Evolutionary conservation across 2,329 filamentous ascomycete genomes (phyloP), one percentile per base, ranked within the genome.

Genomic region (Aureobasidium sp.): DNA sequence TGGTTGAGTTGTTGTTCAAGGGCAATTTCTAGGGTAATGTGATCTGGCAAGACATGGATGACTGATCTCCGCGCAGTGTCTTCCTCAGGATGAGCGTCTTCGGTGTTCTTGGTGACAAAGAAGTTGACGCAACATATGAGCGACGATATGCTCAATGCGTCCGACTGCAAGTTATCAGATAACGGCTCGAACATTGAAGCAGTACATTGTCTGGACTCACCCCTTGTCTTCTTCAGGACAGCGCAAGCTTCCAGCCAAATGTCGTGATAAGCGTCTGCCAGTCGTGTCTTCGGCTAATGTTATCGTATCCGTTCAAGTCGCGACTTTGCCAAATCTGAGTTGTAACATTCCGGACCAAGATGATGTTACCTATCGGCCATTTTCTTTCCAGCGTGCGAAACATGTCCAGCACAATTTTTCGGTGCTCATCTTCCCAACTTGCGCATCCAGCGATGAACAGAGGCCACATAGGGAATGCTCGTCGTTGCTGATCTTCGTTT

Each of bases 381-480:
- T 57, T 57, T n/a, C 41, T 45, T 11, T 57, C 53, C 1, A 57
- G 53, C 3, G 36, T 45, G n/a, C 53, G 39, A 4, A 57, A 57
- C 53, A 57, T 57, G 13, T 36, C 41, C 21, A 57, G n/a, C 3
- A 57, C 53, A 27, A 10, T 3, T 16, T 30, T 44, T 34, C 53
- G 53, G 13, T 57, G 53, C 21, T 45, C 53, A 25, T 57, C 53
- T n/a, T 45, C 53, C n/a, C 5, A 57, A 8, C 13, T 21, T 21
- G 53, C 53, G 41, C 53, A 57, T 10, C 39, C 53, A 32, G 53
- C 53, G n/a, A 57, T 57, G 16, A 57, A 57, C 29, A 57, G 29
- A 2, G 53, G 53, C 53, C 53, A 57, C 53, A 57, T 57, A 5
- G 53, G 53, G 10, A 57, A 57, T 5, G 53, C 53, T 16, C 53